Conservation (phyloP, 768 basidiomycete genomes). For the Lentinus brumalis region DNA sequence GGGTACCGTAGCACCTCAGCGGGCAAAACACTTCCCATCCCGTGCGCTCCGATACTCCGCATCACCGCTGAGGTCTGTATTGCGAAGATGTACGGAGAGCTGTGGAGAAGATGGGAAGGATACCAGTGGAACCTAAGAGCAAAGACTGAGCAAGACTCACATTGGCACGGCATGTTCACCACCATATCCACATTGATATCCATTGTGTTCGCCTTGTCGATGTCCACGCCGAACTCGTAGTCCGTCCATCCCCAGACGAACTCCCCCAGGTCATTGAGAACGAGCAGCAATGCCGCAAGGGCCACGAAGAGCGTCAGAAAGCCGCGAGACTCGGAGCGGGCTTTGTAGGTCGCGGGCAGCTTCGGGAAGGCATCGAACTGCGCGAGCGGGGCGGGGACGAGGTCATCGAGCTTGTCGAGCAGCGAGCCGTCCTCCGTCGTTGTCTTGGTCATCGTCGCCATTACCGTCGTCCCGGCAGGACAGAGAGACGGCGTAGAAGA, state of each 20-base stretch:
- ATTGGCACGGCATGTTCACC: slow-evolving; percentile 90
- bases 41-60: too few species aligned
- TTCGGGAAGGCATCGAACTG: slow-evolving; percentile 89
- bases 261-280: slow-evolving; percentile 88
- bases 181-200: slow-evolving; percentile 91
- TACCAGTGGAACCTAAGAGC: too few species aligned
- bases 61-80: too few species aligned
- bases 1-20: too few species aligned
- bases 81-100: too few species aligned
- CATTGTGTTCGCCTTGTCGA: slow-evolving; percentile 58
- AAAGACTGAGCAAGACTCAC: too few species aligned
- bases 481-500: too few species aligned
- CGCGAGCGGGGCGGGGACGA: slow-evolving; percentile 64
- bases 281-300: slow-evolving; percentile 66
- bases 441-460: slow-evolving; percentile 19
- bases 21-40: too few species aligned
- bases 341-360: slow-evolving; percentile 77
- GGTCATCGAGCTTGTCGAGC: slow-evolving; percentile 64
- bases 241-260: slow-evolving; percentile 94
- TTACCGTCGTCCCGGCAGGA: too few species aligned
- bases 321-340: slow-evolving; percentile 77
- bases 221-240: slow-evolving; percentile 86
- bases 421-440: slow-evolving; percentile 32
- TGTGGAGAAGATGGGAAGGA: too few species aligned
- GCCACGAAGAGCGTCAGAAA: slow-evolving; percentile 76